phyloP scores from a whole-genome alignment of 352 stramenopile species.

The Phytophthora uliginosa region DNA sequence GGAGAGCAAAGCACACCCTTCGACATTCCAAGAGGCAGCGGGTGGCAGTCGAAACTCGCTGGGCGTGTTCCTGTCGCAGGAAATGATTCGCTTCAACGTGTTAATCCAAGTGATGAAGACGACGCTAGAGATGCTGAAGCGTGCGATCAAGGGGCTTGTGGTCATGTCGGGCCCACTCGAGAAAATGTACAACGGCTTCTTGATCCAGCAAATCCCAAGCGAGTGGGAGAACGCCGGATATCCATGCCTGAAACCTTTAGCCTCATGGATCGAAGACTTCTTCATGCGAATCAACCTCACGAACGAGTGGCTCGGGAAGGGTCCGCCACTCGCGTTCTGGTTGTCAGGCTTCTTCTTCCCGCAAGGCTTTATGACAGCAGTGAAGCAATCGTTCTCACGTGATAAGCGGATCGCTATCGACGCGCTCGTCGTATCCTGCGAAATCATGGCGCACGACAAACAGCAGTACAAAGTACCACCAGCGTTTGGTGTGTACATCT shows the following conservation, averaged over 20 bases:
- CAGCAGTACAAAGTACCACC: slow-evolving; percentile 69
- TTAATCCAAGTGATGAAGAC: slow-evolving; percentile 89
- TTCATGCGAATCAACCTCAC: slow-evolving; percentile 90
- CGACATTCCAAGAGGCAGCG: slow-evolving; percentile 83
- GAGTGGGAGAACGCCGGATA: slow-evolving; percentile 93
- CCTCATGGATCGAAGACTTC: slow-evolving; percentile 95
- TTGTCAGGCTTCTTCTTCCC: slow-evolving; percentile 97
- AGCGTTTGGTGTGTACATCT: slow-evolving; percentile 94
- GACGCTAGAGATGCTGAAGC: slow-evolving; percentile 89
- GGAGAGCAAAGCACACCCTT: slow-evolving; percentile 71
- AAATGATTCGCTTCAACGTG: slow-evolving; percentile 93
- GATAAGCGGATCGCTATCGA: slow-evolving; percentile 95
- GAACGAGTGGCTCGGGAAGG: slow-evolving; percentile 84
- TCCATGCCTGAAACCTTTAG: slow-evolving; percentile 93
- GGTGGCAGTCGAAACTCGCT: slow-evolving; percentile 94
- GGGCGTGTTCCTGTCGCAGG: slow-evolving; percentile 93
- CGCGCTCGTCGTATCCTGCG: slow-evolving; percentile 87
- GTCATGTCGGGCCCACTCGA: slow-evolving; percentile 93
- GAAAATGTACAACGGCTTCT: slow-evolving; percentile 94
- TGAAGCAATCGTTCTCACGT: slow-evolving; percentile 94
- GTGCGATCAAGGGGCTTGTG: slow-evolving; percentile 91
- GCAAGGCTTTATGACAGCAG: slow-evolving; percentile 96
- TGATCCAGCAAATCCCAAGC: slow-evolving; percentile 91
- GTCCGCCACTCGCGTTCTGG: slow-evolving; percentile 90
- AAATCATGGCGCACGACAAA: slow-evolving; percentile 84